Percentiles rank a stretch among this genome's conserved stretches.
Conservation (phyloP, 495 filamentous ascomycete genomes). For the Aspergillus steynii region DNA sequence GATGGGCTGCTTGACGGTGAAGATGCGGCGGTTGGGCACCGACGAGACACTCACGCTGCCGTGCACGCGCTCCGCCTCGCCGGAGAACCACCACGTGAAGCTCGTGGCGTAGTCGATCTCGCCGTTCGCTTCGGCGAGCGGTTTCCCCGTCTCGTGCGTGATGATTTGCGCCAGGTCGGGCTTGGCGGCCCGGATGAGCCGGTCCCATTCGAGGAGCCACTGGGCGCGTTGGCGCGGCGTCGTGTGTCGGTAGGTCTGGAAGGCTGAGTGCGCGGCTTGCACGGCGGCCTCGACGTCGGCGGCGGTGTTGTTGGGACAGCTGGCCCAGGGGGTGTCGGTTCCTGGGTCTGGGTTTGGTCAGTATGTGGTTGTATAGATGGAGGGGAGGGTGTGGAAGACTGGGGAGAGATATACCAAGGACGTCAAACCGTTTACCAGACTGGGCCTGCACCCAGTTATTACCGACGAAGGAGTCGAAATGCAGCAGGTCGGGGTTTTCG, state of each 20-base stretch:
- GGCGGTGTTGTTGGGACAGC: conserved; percentile 58
- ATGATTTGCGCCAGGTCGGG: conserved; percentile 60
- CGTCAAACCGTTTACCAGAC: conserved; percentile 65
- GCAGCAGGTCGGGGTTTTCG: conserved; percentile 58
- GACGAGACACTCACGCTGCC: conserved; percentile 58
- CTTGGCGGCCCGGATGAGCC: conserved; percentile 48
- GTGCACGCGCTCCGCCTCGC: conserved; percentile 69
- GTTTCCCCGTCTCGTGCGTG: conserved; percentile 66
- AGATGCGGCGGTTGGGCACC: conserved; percentile 59
- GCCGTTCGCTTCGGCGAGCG: conserved; percentile 55
- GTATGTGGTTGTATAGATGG: conserved; percentile 11
- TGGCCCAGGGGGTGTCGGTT: conserved; percentile 62
- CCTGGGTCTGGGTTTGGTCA: conserved; percentile 55
- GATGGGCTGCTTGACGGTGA: conserved; percentile 71
- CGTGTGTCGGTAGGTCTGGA: conserved; percentile 59
- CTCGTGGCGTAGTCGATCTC: conserved; percentile 61
- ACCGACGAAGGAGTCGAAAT: conserved; percentile 59
- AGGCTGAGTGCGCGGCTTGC: conserved; percentile 58
- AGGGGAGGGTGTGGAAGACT: background rate
- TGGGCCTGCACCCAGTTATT: conserved; percentile 64
- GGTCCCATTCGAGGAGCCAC: conserved; percentile 61
- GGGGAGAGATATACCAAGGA: conserved; percentile 50
- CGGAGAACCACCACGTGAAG: conserved; percentile 66
- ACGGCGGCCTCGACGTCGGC: conserved; percentile 65
- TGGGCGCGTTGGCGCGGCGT: conserved; percentile 63